Percentiles rank a stretch among this genome's conserved stretches.
Evolutionary conservation across 352 stramenopile genomes (phyloP).

Genomic region (Plasmopara viticola): DNA sequence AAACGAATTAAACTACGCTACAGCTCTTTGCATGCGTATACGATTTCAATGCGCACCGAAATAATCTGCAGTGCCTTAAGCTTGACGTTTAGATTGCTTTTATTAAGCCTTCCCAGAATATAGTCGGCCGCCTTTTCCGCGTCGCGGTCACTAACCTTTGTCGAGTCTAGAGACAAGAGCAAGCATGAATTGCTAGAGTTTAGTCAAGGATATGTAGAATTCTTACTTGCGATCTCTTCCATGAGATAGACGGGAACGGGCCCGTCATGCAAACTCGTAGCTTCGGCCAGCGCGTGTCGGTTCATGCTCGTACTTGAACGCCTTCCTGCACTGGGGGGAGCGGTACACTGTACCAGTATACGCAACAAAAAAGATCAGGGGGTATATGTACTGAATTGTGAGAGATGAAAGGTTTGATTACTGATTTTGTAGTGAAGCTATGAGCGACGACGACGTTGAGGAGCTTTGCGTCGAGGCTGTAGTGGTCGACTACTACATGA

Average conservation of each 20-base stretch:
- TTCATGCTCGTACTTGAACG: slow-evolving; percentile 43
- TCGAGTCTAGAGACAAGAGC: slow-evolving; percentile 30
- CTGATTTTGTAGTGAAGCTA: neutral
- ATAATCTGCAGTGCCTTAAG: slow-evolving; percentile 85
- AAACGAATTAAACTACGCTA: slow-evolving; percentile 3
- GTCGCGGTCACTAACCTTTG: slow-evolving; percentile 55
- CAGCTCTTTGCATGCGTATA: neutral
- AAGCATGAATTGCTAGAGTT: neutral
- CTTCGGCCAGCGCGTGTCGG: slow-evolving; percentile 68
- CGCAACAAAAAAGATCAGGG: neutral
- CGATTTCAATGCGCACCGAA: slow-evolving; percentile 31
- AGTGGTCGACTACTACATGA: slow-evolving; percentile 83
- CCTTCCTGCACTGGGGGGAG: slow-evolving; percentile 3
- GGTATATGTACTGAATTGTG: neutral
- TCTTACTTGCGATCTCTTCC: slow-evolving; percentile 68
- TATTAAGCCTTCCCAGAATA: slow-evolving; percentile 61
- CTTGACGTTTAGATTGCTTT: slow-evolving; percentile 82
- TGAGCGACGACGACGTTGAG: neutral
- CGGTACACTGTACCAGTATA: slow-evolving; percentile 12
- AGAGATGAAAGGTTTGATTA: neutral
- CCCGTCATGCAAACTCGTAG: slow-evolving; percentile 78
- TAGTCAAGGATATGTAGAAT: neutral
- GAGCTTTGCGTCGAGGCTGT: slow-evolving; percentile 66
- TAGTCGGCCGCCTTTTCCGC: slow-evolving; percentile 79
- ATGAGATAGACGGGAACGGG: slow-evolving; percentile 79